Conservation (phyloP, 2,329 filamentous ascomycete genomes). For the Didymella glomerata region DNA sequence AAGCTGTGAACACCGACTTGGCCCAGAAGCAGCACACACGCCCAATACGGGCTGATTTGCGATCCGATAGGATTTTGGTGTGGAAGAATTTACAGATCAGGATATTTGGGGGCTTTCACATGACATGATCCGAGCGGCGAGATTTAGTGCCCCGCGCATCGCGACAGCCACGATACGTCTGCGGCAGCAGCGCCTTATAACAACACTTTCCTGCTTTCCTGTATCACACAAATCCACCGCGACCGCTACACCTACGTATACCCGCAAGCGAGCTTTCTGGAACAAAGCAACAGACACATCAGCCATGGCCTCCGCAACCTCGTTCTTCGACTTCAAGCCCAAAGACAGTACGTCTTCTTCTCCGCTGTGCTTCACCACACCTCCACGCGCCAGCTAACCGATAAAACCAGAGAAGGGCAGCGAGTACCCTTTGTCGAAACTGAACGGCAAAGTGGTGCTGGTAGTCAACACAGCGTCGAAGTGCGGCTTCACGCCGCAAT, state of each 20-base stretch:
- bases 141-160: constrained; percentile 21
- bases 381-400: neutral
- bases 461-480: constrained; percentile 98
- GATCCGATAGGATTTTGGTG: neutral
- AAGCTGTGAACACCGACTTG: constrained; percentile 16
- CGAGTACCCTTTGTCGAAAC: constrained; percentile 72
- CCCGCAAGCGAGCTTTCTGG: constrained; percentile 3
- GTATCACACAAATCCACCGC: neutral
- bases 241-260: neutral
- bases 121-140: constrained; percentile 23
- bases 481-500: constrained; percentile 98
- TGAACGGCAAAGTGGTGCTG: constrained; percentile 92
- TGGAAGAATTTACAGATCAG: no score
- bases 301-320: constrained; percentile 72
- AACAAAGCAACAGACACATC: constrained; percentile 20
- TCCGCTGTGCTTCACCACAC: neutral
- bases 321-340: constrained; percentile 85
- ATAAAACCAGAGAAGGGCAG: constrained; percentile 72
- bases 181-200: constrained; percentile 13
- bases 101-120: constrained; percentile 9
- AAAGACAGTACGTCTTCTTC: constrained; percentile 71
- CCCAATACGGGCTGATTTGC: constrained; percentile 3
- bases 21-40: constrained; percentile 14
- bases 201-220: constrained; percentile 2
- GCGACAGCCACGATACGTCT: constrained; percentile 6